phyloP scores from a whole-genome alignment of 176 grass and related monocot genomes.

The Cenchrus fungigraminus region DNA sequence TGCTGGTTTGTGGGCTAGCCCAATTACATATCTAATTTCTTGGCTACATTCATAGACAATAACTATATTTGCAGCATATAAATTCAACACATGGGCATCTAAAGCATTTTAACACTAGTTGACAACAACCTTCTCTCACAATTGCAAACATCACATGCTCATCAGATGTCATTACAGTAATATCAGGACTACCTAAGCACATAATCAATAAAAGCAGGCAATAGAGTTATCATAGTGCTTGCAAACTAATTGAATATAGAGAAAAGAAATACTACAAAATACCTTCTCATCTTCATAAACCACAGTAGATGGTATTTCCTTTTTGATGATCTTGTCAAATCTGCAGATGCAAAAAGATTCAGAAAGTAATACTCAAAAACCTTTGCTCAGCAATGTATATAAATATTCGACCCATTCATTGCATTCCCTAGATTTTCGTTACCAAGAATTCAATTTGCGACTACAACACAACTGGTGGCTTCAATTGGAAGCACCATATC shows the following conservation, averaged over 20 bases:
- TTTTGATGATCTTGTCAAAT: constrained; percentile 97
- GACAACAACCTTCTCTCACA: neutral
- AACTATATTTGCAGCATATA: neutral
- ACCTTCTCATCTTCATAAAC: constrained; percentile 95
- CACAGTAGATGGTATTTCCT: constrained; percentile 85
- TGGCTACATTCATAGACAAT: neutral
- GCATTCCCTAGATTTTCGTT: neutral
- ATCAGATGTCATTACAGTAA: neutral
- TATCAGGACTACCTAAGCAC: neutral
- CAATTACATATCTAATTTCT: too few relatives aligned
- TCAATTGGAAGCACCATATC: neutral
- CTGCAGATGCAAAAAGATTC: constrained; percentile 59
- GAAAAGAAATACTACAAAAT: constrained; percentile 2
- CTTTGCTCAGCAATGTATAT: neutral
- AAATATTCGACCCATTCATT: neutral
- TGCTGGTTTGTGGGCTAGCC: too few relatives aligned
- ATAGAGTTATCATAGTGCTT: constrained; percentile 9
- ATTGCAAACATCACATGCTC: neutral
- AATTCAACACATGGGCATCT: neutral
- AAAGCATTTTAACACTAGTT: neutral
- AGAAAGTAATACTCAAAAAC: constrained; percentile 27
- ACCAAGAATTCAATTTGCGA: neutral
- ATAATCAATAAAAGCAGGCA: neutral
- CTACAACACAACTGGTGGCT: neutral
- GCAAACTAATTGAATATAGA: neutral